Evolutionary conservation across 345 rosid species (phyloP), one percentile per base, ranked within the genome.

Genomic region (Trapa incisa): DNA sequence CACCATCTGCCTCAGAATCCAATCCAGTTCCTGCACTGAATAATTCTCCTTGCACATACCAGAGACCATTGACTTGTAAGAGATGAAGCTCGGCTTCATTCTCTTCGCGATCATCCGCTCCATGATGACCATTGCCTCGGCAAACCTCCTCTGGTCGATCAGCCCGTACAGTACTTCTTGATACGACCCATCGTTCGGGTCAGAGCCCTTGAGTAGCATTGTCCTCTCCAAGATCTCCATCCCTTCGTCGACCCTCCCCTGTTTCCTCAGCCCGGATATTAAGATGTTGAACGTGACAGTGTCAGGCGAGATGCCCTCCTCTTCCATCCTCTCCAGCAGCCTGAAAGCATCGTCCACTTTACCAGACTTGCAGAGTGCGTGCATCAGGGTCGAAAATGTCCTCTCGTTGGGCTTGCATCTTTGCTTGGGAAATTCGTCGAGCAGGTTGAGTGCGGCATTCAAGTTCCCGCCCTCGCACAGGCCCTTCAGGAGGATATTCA

Each of bases 391-490:
- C 0, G 96, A 84, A 74, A 80, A 93, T 2, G 96, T 90, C 76
- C 83, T 88, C 69, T 79, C 89, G 72, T 85, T 88, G 10, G 92
- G 96, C 68, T 63, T 74, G 45, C 90, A 83, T 0, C 87, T 79
- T 66, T 81, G 92, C 63, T 84, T 78, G 75, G 97, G 92, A 88
- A 93, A 93, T 88, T 93, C 98, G 66, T 90, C 97, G 80, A 93
- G 84, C 92, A 90, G 78, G 5, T 90, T 58, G 79, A 78, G 77
- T 61, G 96, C 97, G 68, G 80, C 78, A n/a, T 74, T 74, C 29
- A 88, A 37, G 35, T 83, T 83, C 79, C 94, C 92, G 70, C 78
- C 84, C 76, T 85, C 85, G 48, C 94, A 85, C 48, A 93, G 50
- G 6, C 92, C 97, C 39, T 90, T 93, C 11, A 93, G 75, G 37